Base-by-base conservation (phyloP, 768 basidiomycete species). In the Gyrodon lividus region DNA sequence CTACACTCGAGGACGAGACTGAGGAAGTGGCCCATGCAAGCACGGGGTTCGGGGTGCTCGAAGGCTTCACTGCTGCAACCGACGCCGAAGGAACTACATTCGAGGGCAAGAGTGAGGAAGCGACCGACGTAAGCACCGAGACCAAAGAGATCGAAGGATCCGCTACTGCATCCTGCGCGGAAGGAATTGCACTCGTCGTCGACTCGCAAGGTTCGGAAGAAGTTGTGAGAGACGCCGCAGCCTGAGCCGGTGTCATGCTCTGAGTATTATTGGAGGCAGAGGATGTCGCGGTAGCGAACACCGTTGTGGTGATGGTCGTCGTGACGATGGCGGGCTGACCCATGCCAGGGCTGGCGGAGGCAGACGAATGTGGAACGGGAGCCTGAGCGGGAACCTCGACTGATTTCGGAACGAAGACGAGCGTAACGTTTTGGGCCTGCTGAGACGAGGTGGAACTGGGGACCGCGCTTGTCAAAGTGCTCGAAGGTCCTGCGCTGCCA, bases 371-470 rank as follows among this genome's bases (percentile, higher is more conserved):
- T 22, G 49, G 28, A 16, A 47, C 17, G 13, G 52, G 23, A 20
- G 49, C 43, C 7, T 46, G 39, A 14, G 58, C 52, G 10, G 61
- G 60, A 12, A 68, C 62, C 43, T 69, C 68, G 26, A 71, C 72
- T 5, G 63, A 51, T 4, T 61, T 61, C 7, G 81, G 75, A 3
- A 72, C 72, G 63, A 83, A 84, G 20, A 79, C 67, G n/a, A 86
- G 71, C 0, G 76, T 76, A 6, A 83, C 81, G 48, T 77, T 77
- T 26, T 51, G 53, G 22, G 55, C 49, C 20, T 57, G 54, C 24
- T 62, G 50, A 13, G 55, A 47, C 22, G 51, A 17, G 7, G 45
- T 57, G 9, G 57, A 9, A 5, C 24, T 40, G 5, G 67, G 56
- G 0, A 39, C 28, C 20, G 53, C 38, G 6, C 63, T 48, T 19